Conservation (phyloP, 2,329 filamentous ascomycete genomes). For the Plectosphaerella plurivora region DNA sequence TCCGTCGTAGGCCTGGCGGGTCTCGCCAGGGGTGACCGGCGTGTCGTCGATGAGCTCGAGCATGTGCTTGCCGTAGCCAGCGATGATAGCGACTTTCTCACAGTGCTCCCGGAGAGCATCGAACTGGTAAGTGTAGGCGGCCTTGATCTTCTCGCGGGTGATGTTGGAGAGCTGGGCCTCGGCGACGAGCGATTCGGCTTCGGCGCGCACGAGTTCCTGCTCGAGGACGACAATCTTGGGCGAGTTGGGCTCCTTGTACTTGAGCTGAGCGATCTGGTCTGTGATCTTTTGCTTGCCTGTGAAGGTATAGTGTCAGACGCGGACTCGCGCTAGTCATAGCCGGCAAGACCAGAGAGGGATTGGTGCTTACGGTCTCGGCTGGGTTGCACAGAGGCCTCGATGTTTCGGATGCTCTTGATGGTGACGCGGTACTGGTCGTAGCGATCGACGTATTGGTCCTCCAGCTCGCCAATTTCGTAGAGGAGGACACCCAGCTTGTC, state of each 20-base stretch:
- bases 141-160: slow-evolving; percentile 98
- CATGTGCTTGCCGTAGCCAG: slow-evolving; percentile 96
- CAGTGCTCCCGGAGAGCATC: slow-evolving; percentile 95
- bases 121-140: slow-evolving; percentile 96
- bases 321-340: not conserved
- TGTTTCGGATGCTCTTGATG: slow-evolving; percentile 99
- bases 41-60: slow-evolving; percentile 94
- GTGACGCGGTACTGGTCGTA: slow-evolving; percentile 99
- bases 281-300: slow-evolving; percentile 98
- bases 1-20: slow-evolving; percentile 90
- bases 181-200: slow-evolving; percentile 97
- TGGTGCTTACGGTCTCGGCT: slow-evolving; percentile 82
- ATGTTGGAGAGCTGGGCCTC: slow-evolving; percentile 99
- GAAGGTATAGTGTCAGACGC: slow-evolving; percentile 11
- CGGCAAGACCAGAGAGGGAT: not conserved
- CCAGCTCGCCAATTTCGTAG: slow-evolving; percentile 97
- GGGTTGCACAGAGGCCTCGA: slow-evolving; percentile 96
- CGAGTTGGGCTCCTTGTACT: slow-evolving; percentile 99
- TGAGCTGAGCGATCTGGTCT: slow-evolving; percentile 96
- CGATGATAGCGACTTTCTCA: slow-evolving; percentile 97
- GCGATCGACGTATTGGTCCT: slow-evolving; percentile 96
- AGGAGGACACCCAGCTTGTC: slow-evolving; percentile 97
- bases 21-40: slow-evolving; percentile 95
- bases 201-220: slow-evolving; percentile 95
- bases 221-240: slow-evolving; percentile 96